Evolutionary conservation across 306 rosid genomes (phyloP).

Genomic region (Inga laurina): DNA sequence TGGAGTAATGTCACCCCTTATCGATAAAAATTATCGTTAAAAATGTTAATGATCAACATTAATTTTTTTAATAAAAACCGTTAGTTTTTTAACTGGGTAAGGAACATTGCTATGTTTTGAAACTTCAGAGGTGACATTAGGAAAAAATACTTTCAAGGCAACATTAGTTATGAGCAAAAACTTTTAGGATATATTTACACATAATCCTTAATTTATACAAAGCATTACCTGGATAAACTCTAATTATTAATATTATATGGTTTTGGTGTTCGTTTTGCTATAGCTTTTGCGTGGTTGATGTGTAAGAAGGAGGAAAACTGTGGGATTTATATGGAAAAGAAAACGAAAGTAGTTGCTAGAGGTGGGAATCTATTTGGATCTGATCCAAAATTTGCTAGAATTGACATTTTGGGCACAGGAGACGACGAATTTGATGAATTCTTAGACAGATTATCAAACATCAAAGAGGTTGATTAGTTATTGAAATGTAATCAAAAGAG

Average conservation of each 20-base stretch:
- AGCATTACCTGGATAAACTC: too few species aligned
- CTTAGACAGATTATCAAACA: slow-evolving; percentile 45
- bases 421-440: slow-evolving; percentile 46
- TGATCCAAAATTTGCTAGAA: slow-evolving; percentile 44
- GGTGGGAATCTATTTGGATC: slow-evolving; percentile 67
- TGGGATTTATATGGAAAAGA: slow-evolving; percentile 40
- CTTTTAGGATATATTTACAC: too few species aligned
- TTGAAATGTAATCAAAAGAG: background rate
- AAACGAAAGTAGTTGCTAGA: slow-evolving; percentile 46
- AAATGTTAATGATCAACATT: too few species aligned
- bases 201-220: too few species aligned
- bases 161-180: too few species aligned
- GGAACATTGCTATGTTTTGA: too few species aligned
- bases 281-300: slow-evolving; percentile 86
- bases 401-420: slow-evolving; percentile 58
- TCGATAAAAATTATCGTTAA: too few species aligned
- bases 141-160: too few species aligned
- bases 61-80: too few species aligned
- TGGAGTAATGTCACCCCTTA: too few species aligned
- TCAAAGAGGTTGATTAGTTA: slow-evolving; percentile 15
- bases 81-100: too few species aligned
- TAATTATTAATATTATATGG: background rate
- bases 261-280: background rate
- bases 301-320: slow-evolving; percentile 50
- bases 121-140: too few species aligned